A percentile compares a stretch with the other conserved stretches of the same genome.
phyloP scores from a whole-genome alignment of 768 basidiomycete genomes.

The Suillus discolor region DNA sequence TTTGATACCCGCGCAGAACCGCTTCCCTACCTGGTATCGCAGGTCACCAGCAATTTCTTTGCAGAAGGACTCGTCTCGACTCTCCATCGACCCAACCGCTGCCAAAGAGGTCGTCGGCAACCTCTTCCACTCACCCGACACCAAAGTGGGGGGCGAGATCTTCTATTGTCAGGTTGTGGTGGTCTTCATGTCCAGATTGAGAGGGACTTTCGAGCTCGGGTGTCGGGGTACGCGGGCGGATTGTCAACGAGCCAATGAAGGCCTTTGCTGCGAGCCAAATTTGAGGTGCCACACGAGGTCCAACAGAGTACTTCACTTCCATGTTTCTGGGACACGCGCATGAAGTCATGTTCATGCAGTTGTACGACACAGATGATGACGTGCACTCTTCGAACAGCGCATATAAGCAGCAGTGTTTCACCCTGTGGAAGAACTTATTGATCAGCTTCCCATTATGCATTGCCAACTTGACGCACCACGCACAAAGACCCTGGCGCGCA shows the following conservation, averaged over 20 bases:
- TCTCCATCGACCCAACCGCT: not conserved
- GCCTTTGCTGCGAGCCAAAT: not conserved
- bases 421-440: not conserved
- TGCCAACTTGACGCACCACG: not conserved
- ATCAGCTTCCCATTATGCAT: not conserved
- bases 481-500: not conserved
- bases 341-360: not conserved
- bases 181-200: not conserved
- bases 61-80: not conserved
- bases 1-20: not conserved
- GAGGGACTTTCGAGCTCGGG: not conserved
- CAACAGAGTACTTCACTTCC: too few relatives aligned
- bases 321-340: not conserved
- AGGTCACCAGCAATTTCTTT: not conserved
- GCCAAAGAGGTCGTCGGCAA: not conserved
- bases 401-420: not conserved
- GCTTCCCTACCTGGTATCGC: not conserved
- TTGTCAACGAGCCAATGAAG: not conserved
- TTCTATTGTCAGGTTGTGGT: not conserved
- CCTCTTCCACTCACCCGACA: not conserved
- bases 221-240: not conserved
- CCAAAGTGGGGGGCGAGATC: not conserved
- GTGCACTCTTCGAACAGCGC: not conserved
- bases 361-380: not conserved
- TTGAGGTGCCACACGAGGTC: not conserved